phyloP scores from a whole-genome alignment of 202 grass and related monocot genomes.

The Musa balbisiana region DNA sequence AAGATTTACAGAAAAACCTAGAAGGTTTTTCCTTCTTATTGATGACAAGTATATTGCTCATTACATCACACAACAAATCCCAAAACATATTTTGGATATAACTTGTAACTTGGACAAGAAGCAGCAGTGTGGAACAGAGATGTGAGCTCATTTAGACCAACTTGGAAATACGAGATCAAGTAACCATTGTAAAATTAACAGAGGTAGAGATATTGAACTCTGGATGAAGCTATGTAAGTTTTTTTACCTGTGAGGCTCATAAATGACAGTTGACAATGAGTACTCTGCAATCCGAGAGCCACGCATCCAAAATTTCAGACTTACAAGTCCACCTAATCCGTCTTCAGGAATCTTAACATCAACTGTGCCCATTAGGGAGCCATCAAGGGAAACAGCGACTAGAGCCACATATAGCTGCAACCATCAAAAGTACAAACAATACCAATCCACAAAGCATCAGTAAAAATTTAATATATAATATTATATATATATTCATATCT shows the following conservation, averaged over 20 bases:
- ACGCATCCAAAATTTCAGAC: slow-evolving; percentile 80
- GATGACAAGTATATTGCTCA: too few species aligned
- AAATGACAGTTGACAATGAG: slow-evolving; percentile 80
- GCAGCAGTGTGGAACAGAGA: too few species aligned
- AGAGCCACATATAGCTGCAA: slow-evolving; percentile 64
- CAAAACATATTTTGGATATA: too few species aligned
- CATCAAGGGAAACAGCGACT: slow-evolving; percentile 63
- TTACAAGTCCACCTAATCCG: slow-evolving; percentile 73
- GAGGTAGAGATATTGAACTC: not conserved
- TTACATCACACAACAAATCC: too few species aligned
- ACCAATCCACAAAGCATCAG: not conserved
- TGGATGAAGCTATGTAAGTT: not conserved
- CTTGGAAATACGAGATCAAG: too few species aligned
- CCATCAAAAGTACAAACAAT: slow-evolving; percentile 16
- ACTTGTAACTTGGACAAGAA: too few species aligned
- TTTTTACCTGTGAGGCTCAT: slow-evolving; percentile 83
- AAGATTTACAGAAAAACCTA: not conserved
- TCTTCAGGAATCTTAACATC: slow-evolving; percentile 88
- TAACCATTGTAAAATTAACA: too few species aligned
- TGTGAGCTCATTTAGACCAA: too few species aligned
- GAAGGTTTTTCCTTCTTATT: too few species aligned
- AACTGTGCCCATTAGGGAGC: slow-evolving; percentile 76
- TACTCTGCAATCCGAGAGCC: slow-evolving; percentile 44
- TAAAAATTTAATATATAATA: not conserved
- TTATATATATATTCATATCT: not conserved